Base-by-base conservation (phyloP, 768 basidiomycete species). In the Tricholoma flavovirens region DNA sequence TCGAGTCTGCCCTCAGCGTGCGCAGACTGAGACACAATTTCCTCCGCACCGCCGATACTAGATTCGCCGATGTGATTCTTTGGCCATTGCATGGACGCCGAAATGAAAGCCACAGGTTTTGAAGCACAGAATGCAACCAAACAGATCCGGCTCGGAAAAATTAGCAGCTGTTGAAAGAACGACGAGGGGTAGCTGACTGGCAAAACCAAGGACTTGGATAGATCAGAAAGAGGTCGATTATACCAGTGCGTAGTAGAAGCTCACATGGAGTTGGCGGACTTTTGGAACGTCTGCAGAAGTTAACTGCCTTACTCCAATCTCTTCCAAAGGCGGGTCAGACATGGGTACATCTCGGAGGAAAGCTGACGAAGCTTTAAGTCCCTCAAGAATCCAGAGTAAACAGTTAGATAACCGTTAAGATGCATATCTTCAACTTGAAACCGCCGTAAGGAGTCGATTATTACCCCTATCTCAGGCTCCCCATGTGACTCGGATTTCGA, bases 91-190 rank as follows among this genome's bases (percentile, higher is more conserved):
- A 71, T 57, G 46, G 66, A 73, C 5, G 77, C 77, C 10, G 78
- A 79, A 49, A 78, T 66, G 59, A 79, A 80, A 36, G 69, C 79
- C 51, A 79, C 63, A 17, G 75, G 74, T 10, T 67, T 54, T 7
- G 63, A 51, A 14, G 59, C 61, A 10, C 60, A 62, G 58, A 70
- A 69, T 1, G 78, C 78, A 30, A 79, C 65, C 54, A 79, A 70
- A 63, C 78, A 78, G 22, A 71, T 59, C 5, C 75, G 69, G 26
- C 65, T 64, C 7, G 74, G 67, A n/a, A 75, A 68, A 22, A 77
- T 58, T 32, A 78, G 71, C 54, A 81, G 75, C 42, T 81, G 77
- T 14, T 75, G 68, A 60, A 78, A 78, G 61, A 78, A 79, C 4
- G 75, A 71, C 19, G 63, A 59, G 19, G 77, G 75, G 59, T 79